These are phyloP conservation scores for Diaporthe australafricana DNA, from an alignment of 2,329 filamentous ascomycete species.

Conservation along the genomic window DNA sequence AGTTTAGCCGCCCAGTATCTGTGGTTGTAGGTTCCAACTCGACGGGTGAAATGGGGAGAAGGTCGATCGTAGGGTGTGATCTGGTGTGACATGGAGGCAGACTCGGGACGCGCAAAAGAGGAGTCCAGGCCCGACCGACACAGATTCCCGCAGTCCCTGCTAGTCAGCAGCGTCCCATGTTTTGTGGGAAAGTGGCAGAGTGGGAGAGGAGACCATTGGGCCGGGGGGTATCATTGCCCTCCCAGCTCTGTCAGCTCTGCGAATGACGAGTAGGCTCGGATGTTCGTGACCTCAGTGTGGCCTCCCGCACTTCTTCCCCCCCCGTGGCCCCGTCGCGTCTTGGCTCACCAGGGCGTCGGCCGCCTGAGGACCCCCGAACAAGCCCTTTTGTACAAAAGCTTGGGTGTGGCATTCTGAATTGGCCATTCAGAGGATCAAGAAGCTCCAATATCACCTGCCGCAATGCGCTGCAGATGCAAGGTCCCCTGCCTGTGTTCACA, in stretches of 20 bases:
- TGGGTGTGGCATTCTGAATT: conserved; percentile 8
- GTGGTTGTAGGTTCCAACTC: not conserved
- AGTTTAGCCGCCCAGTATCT: conserved; percentile 34
- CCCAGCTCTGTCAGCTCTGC: conserved; percentile 2
- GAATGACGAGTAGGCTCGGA: not conserved
- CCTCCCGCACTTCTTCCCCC: conserved; percentile 3
- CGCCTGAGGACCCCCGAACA: not conserved
- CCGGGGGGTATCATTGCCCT: not conserved
- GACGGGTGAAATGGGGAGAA: conserved; percentile 2
- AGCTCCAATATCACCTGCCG: conserved; percentile 35
- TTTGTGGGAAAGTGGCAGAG: conserved; percentile 2
- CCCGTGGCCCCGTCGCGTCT: not conserved
- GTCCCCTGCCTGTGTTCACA: conserved; percentile 41
- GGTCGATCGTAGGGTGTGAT: conserved; percentile 26
- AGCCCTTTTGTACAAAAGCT: conserved; percentile 5
- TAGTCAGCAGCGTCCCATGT: not conserved
- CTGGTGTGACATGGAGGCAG: conserved; percentile 13
- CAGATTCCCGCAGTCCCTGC: conserved; percentile 26
- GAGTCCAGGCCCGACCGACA: conserved; percentile 1
- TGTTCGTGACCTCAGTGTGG: conserved; percentile 29
- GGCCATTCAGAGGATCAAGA: conserved; percentile 37
- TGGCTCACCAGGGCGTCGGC: conserved; percentile 5
- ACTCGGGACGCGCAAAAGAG: not conserved
- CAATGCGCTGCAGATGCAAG: conserved; percentile 37
- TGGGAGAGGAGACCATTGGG: not conserved